Percentiles rank a stretch among this genome's conserved stretches.
Evolutionary conservation across 345 rosid species (phyloP).

Genomic region (Draba incana): DNA sequence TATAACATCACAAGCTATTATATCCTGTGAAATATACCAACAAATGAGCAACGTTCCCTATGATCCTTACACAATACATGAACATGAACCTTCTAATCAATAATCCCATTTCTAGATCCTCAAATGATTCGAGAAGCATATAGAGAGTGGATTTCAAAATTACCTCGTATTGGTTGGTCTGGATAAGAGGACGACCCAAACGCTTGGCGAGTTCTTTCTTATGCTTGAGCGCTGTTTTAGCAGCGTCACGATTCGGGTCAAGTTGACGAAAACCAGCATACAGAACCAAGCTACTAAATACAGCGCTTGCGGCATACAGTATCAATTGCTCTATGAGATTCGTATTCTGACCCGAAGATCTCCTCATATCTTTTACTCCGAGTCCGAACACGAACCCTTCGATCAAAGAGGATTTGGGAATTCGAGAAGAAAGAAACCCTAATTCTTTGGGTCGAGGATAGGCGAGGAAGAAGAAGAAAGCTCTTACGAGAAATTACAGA

Average conservation of each 20-base stretch:
- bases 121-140: neutral
- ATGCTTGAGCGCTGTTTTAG: slow-evolving; percentile 83
- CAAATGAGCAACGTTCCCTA: neutral
- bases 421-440: neutral
- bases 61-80: neutral
- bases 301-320: slow-evolving; percentile 96
- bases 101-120: too few species aligned
- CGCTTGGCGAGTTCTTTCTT: slow-evolving; percentile 87
- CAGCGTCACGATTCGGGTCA: slow-evolving; percentile 87
- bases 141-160: neutral
- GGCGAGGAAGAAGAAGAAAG: slow-evolving; percentile 28
- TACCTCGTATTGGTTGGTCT: slow-evolving; percentile 91
- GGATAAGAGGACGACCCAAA: slow-evolving; percentile 83
- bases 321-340: slow-evolving; percentile 73
- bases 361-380: slow-evolving; percentile 43
- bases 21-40: slow-evolving; percentile 60
- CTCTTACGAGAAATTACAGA: neutral
- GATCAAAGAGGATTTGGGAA: slow-evolving; percentile 13
- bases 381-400: neutral
- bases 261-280: slow-evolving; percentile 78
- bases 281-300: slow-evolving; percentile 72
- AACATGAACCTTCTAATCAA: neutral
- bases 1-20: slow-evolving; percentile 92
- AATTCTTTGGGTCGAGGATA: slow-evolving; percentile 5
- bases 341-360: slow-evolving; percentile 51